These are phyloP conservation scores for Aspergillus sp. DNA, from an alignment of 2,329 filamentous ascomycete species.

Conservation along the genomic window DNA sequence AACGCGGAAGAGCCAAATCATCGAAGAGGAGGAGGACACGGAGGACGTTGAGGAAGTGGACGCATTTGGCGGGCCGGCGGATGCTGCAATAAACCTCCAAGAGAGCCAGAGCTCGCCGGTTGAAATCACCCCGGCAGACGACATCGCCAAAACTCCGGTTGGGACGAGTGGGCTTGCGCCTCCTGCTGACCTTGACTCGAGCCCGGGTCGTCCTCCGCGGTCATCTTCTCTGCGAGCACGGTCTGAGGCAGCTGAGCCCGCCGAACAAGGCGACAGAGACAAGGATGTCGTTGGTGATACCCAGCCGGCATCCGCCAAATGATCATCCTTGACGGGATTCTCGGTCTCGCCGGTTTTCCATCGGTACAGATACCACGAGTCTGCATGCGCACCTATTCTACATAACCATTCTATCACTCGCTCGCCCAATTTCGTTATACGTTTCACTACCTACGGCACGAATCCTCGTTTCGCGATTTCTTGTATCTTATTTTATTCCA, in stretches of 20 bases:
- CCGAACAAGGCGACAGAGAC: background rate
- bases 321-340: no score
- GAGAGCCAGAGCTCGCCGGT: conserved; percentile 14
- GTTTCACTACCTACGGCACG: no score
- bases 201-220: conserved; percentile 25
- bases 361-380: no score
- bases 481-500: no score
- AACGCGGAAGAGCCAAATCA: conserved; percentile 33
- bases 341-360: no score
- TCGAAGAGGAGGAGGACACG: conserved; percentile 36
- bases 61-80: conserved; percentile 26
- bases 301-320: no score
- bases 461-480: no score
- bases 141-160: no score
- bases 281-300: no score
- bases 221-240: conserved; percentile 27
- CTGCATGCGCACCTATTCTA: no score
- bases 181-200: conserved; percentile 22
- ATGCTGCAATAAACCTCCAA: conserved; percentile 6
- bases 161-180: conserved; percentile 24
- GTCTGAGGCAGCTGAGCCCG: conserved; percentile 3
- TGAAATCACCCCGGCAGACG: conserved; percentile 8
- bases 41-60: conserved; percentile 35
- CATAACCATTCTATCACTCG: no score
- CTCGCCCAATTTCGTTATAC: no score